phyloP scores from a whole-genome alignment of 768 basidiomycete species.

The Tremella yokohamensis region DNA sequence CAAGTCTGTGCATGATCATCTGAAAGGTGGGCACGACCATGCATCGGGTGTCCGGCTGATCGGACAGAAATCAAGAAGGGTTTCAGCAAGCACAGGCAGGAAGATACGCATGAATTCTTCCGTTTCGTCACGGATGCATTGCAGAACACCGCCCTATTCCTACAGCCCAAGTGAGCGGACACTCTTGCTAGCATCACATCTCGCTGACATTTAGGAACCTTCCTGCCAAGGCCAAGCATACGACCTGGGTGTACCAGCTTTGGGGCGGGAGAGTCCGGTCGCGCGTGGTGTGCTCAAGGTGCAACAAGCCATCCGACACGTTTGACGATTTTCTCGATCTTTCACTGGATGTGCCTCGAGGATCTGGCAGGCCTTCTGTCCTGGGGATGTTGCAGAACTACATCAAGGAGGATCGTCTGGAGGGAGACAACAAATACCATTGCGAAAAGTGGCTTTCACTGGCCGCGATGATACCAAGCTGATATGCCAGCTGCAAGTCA shows the following conservation, averaged over 20 bases:
- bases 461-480: neutral
- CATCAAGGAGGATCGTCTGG: slow-evolving; percentile 73
- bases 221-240: slow-evolving; percentile 57
- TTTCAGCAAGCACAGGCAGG: slow-evolving; percentile 85
- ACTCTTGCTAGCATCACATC: neutral
- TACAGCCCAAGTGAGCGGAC: slow-evolving; percentile 61
- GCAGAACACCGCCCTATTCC: slow-evolving; percentile 76
- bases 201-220: slow-evolving; percentile 1
- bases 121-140: slow-evolving; percentile 88
- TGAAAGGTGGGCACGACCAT: slow-evolving; percentile 59
- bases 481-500: slow-evolving; percentile 72
- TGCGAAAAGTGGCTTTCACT: slow-evolving; percentile 82
- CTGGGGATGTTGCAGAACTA: slow-evolving; percentile 54
- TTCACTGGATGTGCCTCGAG: slow-evolving; percentile 78
- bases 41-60: slow-evolving; percentile 9
- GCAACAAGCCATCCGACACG: slow-evolving; percentile 86
- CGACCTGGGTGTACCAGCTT: slow-evolving; percentile 89
- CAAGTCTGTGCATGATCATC: slow-evolving; percentile 61
- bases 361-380: slow-evolving; percentile 62
- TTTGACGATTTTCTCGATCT: slow-evolving; percentile 93
- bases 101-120: slow-evolving; percentile 97
- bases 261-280: slow-evolving; percentile 92
- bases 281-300: slow-evolving; percentile 77
- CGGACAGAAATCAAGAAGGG: slow-evolving; percentile 78
- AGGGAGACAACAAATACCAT: slow-evolving; percentile 92